Conservation (phyloP, 495 filamentous ascomycete genomes). For the Oidiodendron maius region DNA sequence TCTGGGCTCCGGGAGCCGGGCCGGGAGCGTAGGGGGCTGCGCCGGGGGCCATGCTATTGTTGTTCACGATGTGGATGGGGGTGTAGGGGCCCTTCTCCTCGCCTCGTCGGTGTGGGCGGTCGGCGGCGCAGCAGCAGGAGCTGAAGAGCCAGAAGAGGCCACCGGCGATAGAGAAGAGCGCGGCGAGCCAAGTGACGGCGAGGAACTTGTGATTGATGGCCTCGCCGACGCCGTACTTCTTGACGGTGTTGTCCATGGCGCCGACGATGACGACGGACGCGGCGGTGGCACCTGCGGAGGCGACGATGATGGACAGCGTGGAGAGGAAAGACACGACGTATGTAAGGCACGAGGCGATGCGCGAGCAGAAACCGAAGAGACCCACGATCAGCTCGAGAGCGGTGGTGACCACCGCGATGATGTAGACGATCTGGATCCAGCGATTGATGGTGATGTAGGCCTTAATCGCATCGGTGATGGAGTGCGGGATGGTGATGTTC, state of each 20-base stretch:
- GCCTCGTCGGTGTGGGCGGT: slow-evolving; percentile 24
- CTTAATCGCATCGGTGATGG: slow-evolving; percentile 58
- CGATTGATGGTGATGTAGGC: slow-evolving; percentile 66
- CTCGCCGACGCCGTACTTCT: slow-evolving; percentile 60
- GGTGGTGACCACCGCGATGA: slow-evolving; percentile 54
- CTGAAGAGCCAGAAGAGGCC: slow-evolving; percentile 86
- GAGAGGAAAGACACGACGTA: slow-evolving; percentile 43
- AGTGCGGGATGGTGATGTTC: slow-evolving; percentile 50
- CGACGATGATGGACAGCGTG: slow-evolving; percentile 54
- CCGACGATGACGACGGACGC: slow-evolving; percentile 59
- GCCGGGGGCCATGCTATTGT: neutral
- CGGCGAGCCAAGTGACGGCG: slow-evolving; percentile 69
- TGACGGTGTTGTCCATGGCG: slow-evolving; percentile 56
- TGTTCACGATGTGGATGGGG: neutral
- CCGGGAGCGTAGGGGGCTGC: too few relatives aligned
- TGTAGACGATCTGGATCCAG: slow-evolving; percentile 64
- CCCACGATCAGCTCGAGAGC: slow-evolving; percentile 73
- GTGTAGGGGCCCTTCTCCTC: neutral
- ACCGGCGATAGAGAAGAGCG: slow-evolving; percentile 65
- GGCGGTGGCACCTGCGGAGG: slow-evolving; percentile 54
- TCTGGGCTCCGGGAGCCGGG: neutral
- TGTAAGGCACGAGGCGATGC: slow-evolving; percentile 40
- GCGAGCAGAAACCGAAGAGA: slow-evolving; percentile 57
- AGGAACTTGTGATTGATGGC: slow-evolving; percentile 62
- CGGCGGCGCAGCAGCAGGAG: slow-evolving; percentile 73